Evolutionary conservation across 1,284 basidiomycete genomes (phyloP).

Genomic region (Naganishia cerealis): DNA sequence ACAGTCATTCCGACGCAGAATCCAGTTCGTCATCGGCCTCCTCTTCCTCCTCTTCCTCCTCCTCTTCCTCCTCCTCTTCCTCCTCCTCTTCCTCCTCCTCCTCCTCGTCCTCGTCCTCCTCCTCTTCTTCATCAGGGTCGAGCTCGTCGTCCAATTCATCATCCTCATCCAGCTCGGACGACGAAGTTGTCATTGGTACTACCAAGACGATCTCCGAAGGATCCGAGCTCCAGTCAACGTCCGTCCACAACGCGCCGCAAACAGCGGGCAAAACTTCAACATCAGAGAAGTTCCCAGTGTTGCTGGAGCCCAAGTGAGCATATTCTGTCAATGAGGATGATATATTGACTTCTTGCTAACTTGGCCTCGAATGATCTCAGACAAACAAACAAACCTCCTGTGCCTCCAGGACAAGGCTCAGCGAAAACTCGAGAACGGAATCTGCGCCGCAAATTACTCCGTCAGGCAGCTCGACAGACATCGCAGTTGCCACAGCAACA

Average conservation of each 20-base stretch:
- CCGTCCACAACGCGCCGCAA: not conserved
- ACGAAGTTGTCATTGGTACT: conserved; percentile 24
- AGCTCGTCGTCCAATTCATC: conserved; percentile 32
- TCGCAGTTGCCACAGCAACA: conserved; percentile 16
- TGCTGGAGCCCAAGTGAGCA: conserved; percentile 23
- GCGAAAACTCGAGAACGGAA: conserved; percentile 48
- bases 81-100: conserved; percentile 34
- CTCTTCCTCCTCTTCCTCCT: conserved; percentile 33
- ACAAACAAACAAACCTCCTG: conserved; percentile 16
- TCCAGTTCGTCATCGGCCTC: conserved; percentile 8
- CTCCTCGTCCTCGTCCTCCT: conserved; percentile 37
- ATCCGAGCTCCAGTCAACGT: not conserved
- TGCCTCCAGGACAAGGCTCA: conserved; percentile 49
- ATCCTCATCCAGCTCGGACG: conserved; percentile 32
- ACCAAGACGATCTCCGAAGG: conserved; percentile 1
- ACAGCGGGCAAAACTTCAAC: not conserved
- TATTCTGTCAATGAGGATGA: not conserved
- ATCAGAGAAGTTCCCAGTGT: conserved; percentile 7
- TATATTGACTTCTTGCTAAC: not conserved
- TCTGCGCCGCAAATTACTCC: conserved; percentile 38
- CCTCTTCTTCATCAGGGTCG: conserved; percentile 29
- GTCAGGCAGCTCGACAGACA: conserved; percentile 37
- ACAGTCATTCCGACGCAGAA: conserved; percentile 22
- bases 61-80: too few species aligned
- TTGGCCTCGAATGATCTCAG: not conserved